Conservation (phyloP, 1,284 basidiomycete genomes). For the Tremellales sp. region DNA sequence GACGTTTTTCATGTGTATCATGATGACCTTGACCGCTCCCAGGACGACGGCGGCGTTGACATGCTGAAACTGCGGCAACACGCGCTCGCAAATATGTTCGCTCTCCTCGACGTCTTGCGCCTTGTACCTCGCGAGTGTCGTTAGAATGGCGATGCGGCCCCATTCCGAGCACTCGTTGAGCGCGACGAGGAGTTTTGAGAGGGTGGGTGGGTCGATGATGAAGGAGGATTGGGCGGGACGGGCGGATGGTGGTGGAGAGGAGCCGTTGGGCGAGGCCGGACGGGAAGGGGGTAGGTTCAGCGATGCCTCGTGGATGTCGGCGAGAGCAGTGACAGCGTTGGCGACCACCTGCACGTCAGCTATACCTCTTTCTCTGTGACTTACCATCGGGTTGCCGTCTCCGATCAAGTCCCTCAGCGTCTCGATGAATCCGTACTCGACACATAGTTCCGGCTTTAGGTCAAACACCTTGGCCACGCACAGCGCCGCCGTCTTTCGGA, state of each 20-base stretch:
- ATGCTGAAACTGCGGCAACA: constrained; percentile 97
- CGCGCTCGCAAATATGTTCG: constrained; percentile 97
- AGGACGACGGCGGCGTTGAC: constrained; percentile 92
- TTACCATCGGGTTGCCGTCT: constrained; percentile 94
- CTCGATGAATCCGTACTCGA: constrained; percentile 91
- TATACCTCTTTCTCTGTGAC: constrained; percentile 21
- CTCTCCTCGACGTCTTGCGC: constrained; percentile 86
- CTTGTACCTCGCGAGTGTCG: constrained; percentile 77
- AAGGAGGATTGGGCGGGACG: constrained; percentile 58
- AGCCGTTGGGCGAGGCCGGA: constrained; percentile 31
- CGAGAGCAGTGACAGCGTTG: constrained; percentile 94
- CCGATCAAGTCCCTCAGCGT: constrained; percentile 64
- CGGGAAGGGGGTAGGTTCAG: constrained; percentile 32
- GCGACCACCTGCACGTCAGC: constrained; percentile 65
- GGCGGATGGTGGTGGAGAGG: constrained; percentile 56
- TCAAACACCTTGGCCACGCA: constrained; percentile 96
- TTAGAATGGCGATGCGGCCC: constrained; percentile 91
- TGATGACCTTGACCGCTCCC: constrained; percentile 92
- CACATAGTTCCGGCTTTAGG: constrained; percentile 87
- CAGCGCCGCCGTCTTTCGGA: constrained; percentile 92
- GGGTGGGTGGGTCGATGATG: constrained; percentile 70
- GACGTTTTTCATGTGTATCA: constrained; percentile 89
- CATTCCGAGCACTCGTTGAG: constrained; percentile 98
- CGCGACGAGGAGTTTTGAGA: constrained; percentile 88
- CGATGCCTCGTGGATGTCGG: constrained; percentile 74